Evolutionary conservation across 148 eudicot species (phyloP).

Genomic region (Cornus controversa): DNA sequence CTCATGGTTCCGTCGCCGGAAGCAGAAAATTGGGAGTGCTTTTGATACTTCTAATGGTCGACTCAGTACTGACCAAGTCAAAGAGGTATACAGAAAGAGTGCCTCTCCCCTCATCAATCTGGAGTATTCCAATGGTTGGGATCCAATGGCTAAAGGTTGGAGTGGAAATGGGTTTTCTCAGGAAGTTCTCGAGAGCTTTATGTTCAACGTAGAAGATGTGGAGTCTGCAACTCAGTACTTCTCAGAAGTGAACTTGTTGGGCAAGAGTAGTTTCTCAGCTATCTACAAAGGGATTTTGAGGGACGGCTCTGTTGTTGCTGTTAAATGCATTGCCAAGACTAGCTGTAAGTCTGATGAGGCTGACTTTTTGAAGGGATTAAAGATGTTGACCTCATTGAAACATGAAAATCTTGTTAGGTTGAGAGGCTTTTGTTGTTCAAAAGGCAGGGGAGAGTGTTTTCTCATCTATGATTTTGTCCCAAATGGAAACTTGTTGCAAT

Average conservation of each 20-base stretch:
- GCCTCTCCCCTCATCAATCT: conserved; percentile 76
- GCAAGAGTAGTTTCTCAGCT: conserved; percentile 76
- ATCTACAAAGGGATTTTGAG: conserved; percentile 69
- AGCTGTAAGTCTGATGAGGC: conserved; percentile 83
- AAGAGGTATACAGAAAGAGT: conserved; percentile 60
- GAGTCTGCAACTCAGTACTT: conserved; percentile 84
- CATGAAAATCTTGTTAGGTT: conserved; percentile 70
- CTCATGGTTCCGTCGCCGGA: conserved; percentile 63
- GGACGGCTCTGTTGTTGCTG: conserved; percentile 76
- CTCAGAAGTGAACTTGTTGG: conserved; percentile 72
- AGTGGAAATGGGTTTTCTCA: conserved; percentile 38
- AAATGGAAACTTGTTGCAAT: conserved; percentile 69
- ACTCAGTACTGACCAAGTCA: conserved; percentile 66
- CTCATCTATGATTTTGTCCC: conserved; percentile 76
- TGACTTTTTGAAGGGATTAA: conserved; percentile 77
- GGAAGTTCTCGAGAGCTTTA: conserved; percentile 66
- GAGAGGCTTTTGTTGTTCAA: conserved; percentile 92
- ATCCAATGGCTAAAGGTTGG: conserved; percentile 65
- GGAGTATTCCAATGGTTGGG: conserved; percentile 86
- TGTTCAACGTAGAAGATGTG: conserved; percentile 77
- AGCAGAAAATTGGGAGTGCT: conserved; percentile 73
- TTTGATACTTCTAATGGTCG: conserved; percentile 48
- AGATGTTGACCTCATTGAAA: conserved; percentile 65
- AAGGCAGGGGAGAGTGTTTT: conserved; percentile 89
- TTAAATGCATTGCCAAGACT: conserved; percentile 74